Evolutionary conservation across 2,329 filamentous ascomycete species (phyloP).

Genomic region (Colletotrichum higginsianum): DNA sequence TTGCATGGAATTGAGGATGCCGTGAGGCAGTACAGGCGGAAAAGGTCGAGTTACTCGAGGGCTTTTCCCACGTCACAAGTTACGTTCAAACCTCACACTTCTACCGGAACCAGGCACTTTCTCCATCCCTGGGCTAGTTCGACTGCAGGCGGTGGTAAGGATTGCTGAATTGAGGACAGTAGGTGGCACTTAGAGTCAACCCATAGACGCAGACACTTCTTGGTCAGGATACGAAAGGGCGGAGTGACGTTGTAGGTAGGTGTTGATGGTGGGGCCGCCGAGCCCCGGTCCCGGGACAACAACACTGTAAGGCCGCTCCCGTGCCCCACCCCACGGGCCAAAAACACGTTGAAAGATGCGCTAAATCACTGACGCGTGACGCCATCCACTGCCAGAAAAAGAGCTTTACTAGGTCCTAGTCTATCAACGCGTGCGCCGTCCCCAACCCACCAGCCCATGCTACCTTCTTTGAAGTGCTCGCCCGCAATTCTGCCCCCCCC

Average conservation of each 20-base stretch:
- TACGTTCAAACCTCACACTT: background rate
- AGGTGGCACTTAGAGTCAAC: background rate
- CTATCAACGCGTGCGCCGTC: conserved; percentile 15
- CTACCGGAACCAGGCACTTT: background rate
- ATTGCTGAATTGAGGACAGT: too few relatives aligned
- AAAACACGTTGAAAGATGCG: conserved; percentile 26
- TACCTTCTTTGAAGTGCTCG: conserved; percentile 14
- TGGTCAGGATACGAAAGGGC: background rate
- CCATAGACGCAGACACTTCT: background rate
- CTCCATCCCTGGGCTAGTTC: too few relatives aligned
- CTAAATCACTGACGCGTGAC: conserved; percentile 32
- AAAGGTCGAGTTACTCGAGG: background rate
- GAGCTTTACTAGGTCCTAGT: background rate
- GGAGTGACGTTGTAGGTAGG: background rate
- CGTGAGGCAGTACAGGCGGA: background rate
- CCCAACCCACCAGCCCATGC: conserved; percentile 12
- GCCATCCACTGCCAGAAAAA: conserved; percentile 12
- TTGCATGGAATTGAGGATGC: too few relatives aligned
- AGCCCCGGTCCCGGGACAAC: background rate
- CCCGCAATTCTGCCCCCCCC: conserved; percentile 12
- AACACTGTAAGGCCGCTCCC: background rate
- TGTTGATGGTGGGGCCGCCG: conserved; percentile 9
- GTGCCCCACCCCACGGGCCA: conserved; percentile 8
- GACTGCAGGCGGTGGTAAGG: too few relatives aligned
- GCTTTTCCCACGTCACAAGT: too few relatives aligned